Evolutionary conservation across 495 filamentous ascomycete genomes (phyloP), one percentile per base, ranked within the genome.

Genomic region (Platismatia glauca): DNA sequence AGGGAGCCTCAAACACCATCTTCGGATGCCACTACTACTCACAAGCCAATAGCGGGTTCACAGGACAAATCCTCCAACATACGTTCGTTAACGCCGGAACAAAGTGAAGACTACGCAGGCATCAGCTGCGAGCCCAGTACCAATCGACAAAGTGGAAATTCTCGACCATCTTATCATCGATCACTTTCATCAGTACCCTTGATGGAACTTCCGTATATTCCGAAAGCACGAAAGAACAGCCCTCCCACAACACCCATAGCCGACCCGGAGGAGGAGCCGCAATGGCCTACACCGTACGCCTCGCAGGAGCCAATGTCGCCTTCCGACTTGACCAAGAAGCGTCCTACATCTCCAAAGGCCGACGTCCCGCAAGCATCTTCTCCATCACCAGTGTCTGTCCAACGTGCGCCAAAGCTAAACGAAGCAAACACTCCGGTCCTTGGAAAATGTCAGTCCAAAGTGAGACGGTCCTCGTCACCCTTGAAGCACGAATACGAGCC

Each of bases 401-500:
- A 82, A 70, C 75, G 78, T 27, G 77, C 74, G 24, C 75, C 79
- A 44, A 80, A 71, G 62, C 77, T 70, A 69, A 86, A 76, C 76
- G 78, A 67, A 72, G 69, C 76, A 53, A 80, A 79, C 44, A 72
- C 75, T 39, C 82, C 82, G 39, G 76, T 82, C 7, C 75, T 82
- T 20, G 60, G 79, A 75, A 68, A 7, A 55, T 70, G 31, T 77
- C 75, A 33, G 71, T 80, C 52, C 55, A 63, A 63, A 68, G 81
- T 48, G 33, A 63, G 93, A 35, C 82, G 90, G 8, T 88, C 86
- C 33, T 97, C 95, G 7, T 97, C 95, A 12, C 95, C 95, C 12
- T 79, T 99, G 62, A 99, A 99, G 74, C 94, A 97, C 68, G 91
- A 99, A 76, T 99, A 96, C 68, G 89, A 90, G 66, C 95, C 95